phyloP scores from a whole-genome alignment of 768 basidiomycete species.

The Imleria badia region DNA sequence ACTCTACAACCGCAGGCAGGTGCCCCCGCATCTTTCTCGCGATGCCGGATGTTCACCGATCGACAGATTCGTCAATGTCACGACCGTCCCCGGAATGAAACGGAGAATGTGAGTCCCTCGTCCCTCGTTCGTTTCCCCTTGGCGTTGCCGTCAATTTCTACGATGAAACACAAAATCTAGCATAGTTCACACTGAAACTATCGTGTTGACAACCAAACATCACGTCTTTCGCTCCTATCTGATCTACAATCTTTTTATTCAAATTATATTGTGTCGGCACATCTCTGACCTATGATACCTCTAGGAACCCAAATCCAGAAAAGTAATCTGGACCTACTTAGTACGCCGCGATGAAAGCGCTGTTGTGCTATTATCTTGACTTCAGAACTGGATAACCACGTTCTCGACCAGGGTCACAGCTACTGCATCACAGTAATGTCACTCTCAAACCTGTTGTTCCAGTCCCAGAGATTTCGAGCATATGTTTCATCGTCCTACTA shows the following conservation, averaged over 20 bases:
- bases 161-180: constrained; percentile 44
- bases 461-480: neutral
- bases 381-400: neutral
- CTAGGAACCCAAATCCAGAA: constrained; percentile 19
- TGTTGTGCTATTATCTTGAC: neutral
- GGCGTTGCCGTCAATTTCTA: neutral
- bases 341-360: neutral
- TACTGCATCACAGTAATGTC: neutral
- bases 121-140: constrained; percentile 43
- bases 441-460: too few species aligned
- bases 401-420: neutral
- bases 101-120: constrained; percentile 84
- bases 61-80: constrained; percentile 86
- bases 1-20: constrained; percentile 87
- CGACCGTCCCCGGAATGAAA: constrained; percentile 83
- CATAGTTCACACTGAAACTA: constrained; percentile 98
- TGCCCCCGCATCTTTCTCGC: constrained; percentile 7
- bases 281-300: constrained; percentile 4
- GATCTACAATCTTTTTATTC: constrained; percentile 40
- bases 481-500: too few species aligned
- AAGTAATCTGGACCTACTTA: neutral
- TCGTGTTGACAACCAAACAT: constrained; percentile 83
- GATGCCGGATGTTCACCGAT: neutral
- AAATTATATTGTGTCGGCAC: neutral
- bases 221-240: constrained; percentile 99